Base-by-base conservation (phyloP, 2,329 filamentous ascomycete species). In the Seiridium cupressi region DNA sequence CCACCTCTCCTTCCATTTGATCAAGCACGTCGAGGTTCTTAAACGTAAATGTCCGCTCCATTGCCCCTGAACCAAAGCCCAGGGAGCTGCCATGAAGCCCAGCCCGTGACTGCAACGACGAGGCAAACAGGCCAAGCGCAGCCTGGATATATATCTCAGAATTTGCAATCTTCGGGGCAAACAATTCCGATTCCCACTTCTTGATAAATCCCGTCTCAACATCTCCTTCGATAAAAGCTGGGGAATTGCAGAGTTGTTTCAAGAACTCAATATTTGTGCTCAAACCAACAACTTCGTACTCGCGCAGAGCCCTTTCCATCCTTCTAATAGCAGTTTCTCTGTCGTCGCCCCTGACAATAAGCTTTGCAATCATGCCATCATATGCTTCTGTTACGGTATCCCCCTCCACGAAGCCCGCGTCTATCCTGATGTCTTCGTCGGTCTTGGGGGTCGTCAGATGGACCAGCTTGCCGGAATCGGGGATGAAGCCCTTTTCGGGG, bases 341-440 rank as follows among this genome's bases (percentile, higher is more conserved):
- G 60, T 89, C 89, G 13, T 86, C 84, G 0, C 91, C 95, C 60
- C 91, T 86, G 5, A 98, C 92, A 67, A 99, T 99, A 57, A 99
- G 84, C 77, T 99, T 99, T 49, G 95, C 92, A 66, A 99, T 97
- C 95, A 99, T 99, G 35, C 95, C 95, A 68, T 99, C 95, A 74
- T 99, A 99, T 58, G 95, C 91, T 61, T 94, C 92, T 0, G 93
- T 96, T 3, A 99, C 91, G 63, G 92, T 92, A 72, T 97, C 94
- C 34, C 95, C 95, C 66, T 93, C 84, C 35, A 93, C 86, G 73
- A 98, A 98, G 1, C 95, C 95, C 51, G 93, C 93, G 70, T 99
- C 95, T 65, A 99, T 93, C 46, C 95, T 88, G 38, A 98, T 85
- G 64, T 93, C 90, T 1, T 89, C 83, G 44, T 86, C 84, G 5